Percentiles rank a stretch among this genome's conserved stretches.
Conservation (phyloP, 2,329 filamentous ascomycete genomes). For the Fusarium siculi region DNA sequence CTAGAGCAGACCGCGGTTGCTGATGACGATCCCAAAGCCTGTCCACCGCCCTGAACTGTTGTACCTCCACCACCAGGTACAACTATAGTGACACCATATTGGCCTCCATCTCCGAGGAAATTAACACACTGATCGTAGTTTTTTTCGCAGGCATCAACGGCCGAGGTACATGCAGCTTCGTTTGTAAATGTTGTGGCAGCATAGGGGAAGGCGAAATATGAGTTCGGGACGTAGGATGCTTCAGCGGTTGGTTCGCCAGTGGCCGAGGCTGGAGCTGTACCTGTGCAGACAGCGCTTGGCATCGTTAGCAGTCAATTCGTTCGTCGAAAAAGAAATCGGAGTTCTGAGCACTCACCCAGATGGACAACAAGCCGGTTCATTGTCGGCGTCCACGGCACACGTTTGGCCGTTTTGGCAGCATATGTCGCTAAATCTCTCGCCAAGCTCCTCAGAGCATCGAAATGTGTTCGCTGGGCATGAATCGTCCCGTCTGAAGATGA, state of each 20-base stretch:
- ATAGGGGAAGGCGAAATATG: conserved; percentile 70
- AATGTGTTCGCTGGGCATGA: conserved; percentile 61
- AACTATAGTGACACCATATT: conserved; percentile 65
- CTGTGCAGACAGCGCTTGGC: conserved; percentile 65
- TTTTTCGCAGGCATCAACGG: conserved; percentile 60
- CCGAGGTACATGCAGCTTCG: conserved; percentile 61
- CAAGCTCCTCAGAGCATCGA: conserved; percentile 60
- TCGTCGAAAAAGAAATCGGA: not conserved
- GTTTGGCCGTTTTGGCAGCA: conserved; percentile 64
- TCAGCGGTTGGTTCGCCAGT: conserved; percentile 50
- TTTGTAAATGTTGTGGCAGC: conserved; percentile 64
- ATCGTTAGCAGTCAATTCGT: conserved; percentile 20
- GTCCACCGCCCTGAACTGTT: conserved; percentile 58
- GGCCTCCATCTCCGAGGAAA: conserved; percentile 55
- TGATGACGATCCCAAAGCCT: conserved; percentile 55
- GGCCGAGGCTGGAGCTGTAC: conserved; percentile 58
- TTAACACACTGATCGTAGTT: conserved; percentile 66
- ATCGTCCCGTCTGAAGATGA: conserved; percentile 44
- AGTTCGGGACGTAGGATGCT: conserved; percentile 65
- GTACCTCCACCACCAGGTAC: conserved; percentile 65
- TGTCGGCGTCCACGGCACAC: conserved; percentile 61
- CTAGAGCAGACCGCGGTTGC: conserved; percentile 67
- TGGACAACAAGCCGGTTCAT: conserved; percentile 65
- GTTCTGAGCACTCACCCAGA: conserved; percentile 54
- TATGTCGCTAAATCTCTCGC: conserved; percentile 57